Conservation (phyloP, 2,329 filamentous ascomycete species). For the Ascocoryne sarcoides region DNA sequence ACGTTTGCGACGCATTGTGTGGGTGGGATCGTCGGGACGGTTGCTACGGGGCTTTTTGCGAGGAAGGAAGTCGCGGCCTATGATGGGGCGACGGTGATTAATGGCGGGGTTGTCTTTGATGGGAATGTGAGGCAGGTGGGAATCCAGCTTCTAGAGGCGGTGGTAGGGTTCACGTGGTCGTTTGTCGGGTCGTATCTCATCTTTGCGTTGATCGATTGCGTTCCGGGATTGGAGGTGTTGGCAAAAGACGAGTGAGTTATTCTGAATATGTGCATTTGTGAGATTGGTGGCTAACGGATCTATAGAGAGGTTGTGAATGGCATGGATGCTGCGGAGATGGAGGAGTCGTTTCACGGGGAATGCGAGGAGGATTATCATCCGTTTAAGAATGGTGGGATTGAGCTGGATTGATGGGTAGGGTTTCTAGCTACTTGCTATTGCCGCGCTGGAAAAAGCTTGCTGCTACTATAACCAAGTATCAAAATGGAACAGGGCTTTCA, state of each 20-base stretch:
- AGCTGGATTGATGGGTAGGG: constrained; percentile 8
- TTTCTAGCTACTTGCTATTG: too few relatives aligned
- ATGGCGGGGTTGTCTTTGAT: constrained; percentile 44
- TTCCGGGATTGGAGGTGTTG: constrained; percentile 43
- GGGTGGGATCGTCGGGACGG: constrained; percentile 41
- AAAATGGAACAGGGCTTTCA: too few relatives aligned
- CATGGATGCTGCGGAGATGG: constrained; percentile 42
- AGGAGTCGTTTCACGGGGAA: constrained; percentile 32
- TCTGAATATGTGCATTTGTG: background rate
- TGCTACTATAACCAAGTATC: too few relatives aligned
- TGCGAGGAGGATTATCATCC: constrained; percentile 13
- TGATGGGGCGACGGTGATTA: constrained; percentile 38
- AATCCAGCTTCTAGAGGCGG: constrained; percentile 41
- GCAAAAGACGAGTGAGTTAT: constrained; percentile 41
- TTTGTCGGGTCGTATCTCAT: constrained; percentile 40
- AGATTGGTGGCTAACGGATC: constrained; percentile 1
- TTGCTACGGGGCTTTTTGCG: constrained; percentile 42
- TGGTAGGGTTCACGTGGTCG: constrained; percentile 42
- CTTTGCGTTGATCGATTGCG: constrained; percentile 42
- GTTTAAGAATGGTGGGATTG: constrained; percentile 8
- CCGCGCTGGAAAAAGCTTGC: constrained; percentile 1
- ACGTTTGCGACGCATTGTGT: constrained; percentile 47
- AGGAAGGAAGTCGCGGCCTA: constrained; percentile 41
- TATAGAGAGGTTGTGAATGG: constrained; percentile 37
- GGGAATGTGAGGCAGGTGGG: constrained; percentile 41